Base-by-base conservation (phyloP, 2,329 filamentous ascomycete genomes). In the Microsporum canis region DNA sequence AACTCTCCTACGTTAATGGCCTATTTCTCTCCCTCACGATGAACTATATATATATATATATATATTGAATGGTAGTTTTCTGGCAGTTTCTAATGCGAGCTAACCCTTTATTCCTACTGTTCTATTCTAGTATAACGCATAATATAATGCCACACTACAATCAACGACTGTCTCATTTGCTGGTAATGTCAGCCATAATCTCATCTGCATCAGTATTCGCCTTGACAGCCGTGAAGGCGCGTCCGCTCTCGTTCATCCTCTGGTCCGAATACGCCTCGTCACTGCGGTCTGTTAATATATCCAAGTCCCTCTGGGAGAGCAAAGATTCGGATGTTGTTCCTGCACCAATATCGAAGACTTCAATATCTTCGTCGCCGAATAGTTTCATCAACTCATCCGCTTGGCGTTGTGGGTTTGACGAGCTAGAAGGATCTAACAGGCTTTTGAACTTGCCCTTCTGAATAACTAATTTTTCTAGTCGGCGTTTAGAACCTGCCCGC, bases 381-480 rank as follows among this genome's bases (percentile, higher is more conserved):
- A 88, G 75, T 4, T 81, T 80, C 63, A 79, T 81, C 29, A 88
- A 77, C 7, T 91, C 82, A 27, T 82, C 80, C 58, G 85, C 81
- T 0, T 88, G 73, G 17, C 73, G 73, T 17, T 73, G 73, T 4
- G 61, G 71, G 4, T 64, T 83, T 59, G 70, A 77, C 47, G 78
- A 60, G 59, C 77, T 66, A 82, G 78, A 12, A 7, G 85, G 85
- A 68, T 88, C 73, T 0, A 79, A 68, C 75, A 91, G 84, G 8
- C 82, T 85, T 65, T 81, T 84, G 73, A 95, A 92, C 3, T 88
- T 86, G 1, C 92, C 92, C 72, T 97, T 97, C 63, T 92, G 88
- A 69, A 99, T 99, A 5, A 99, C 90, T 0, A 99, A 79, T 71
- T 96, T 95, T 72, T 99, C 94, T 0, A 99, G 80, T 1, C 91